A percentile compares a stretch with the other conserved stretches of the same genome.
Evolutionary conservation across 2,329 filamentous ascomycete genomes (phyloP).

Genomic region (Cladosporium halotolerans): DNA sequence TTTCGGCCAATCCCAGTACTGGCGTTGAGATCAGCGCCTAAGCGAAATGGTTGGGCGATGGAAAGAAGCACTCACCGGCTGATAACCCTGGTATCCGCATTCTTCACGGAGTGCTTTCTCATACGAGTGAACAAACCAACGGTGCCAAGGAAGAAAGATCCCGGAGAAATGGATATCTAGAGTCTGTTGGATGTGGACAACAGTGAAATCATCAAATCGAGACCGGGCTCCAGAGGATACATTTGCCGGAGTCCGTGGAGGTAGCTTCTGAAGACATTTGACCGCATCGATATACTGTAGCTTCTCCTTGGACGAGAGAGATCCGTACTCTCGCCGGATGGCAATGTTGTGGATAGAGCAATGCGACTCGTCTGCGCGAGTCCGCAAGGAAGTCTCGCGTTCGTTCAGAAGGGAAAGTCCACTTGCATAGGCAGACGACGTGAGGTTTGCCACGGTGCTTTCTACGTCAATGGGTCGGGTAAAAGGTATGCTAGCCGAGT

Average conservation of each 20-base stretch:
- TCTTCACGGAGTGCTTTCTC: not conserved
- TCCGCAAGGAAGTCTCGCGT: no score
- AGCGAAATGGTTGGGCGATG: slow-evolving; percentile 21
- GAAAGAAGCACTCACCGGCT: not conserved
- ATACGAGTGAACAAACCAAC: not conserved
- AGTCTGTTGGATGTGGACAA: not conserved
- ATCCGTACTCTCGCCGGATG: no score
- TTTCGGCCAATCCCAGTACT: slow-evolving; percentile 45
- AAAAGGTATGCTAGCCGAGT: no score
- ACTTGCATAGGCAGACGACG: no score
- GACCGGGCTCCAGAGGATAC: not conserved
- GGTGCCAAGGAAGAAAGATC: not conserved
- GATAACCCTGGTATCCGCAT: not conserved
- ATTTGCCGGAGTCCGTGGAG: not conserved
- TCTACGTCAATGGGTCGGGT: no score
- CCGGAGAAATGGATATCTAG: not conserved
- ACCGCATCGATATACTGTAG: not conserved
- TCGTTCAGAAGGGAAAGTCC: no score
- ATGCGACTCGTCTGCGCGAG: no score
- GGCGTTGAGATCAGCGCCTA: slow-evolving; percentile 13
- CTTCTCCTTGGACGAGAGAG: no score
- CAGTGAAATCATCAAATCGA: not conserved
- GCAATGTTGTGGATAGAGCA: no score
- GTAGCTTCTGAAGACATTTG: not conserved
- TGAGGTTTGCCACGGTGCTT: no score